Base-by-base conservation (phyloP, 2,329 filamentous ascomycete genomes). In the Microdochium trichocladiopsis region DNA sequence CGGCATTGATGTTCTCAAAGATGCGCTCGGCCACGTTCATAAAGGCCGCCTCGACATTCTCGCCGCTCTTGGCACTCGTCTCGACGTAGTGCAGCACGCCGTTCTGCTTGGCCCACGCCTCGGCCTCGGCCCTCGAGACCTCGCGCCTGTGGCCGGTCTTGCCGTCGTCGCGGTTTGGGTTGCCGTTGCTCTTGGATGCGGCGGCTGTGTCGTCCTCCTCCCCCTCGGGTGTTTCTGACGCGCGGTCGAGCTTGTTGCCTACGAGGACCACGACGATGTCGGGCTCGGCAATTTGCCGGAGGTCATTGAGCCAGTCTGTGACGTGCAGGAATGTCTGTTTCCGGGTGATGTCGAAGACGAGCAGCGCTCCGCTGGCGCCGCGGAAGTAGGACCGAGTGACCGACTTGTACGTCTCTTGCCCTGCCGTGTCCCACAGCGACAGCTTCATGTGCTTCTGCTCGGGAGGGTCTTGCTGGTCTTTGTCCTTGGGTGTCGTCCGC, bases 401-500 rank as follows among this genome's bases (percentile, higher is more conserved):
- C 47, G 88, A 93, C 69, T 96, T 96, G 77, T 97, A 97, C 12
- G 91, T 96, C 74, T 97, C 93, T 69, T 97, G 93, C 24, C 93
- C 93, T 16, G 93, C 93, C 1, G 93, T 97, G 66, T 96, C 93
- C 93, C 93, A 97, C 11, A 97, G 77, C 47, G 86, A 90, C 4
- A 96, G 80, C 72, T 96, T 96, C 91, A 96, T 96, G 73, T 93
- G 87, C 63, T 83, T 86, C 67, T 86, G 83, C 25, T 71, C 72
- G 6, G 65, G 62, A 14, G 63, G 28, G 51, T 47, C 59, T 53
- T 58, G 53, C 62, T 58, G 58, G 63, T 64, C 22, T 66, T 64
- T 56, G 70, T 66, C 11, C 71, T 78, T n/a, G 82, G 79, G 14
- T 12, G 41, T 78, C 72, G 18, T 80, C 80, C 4, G 83, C 73